These are phyloP conservation scores for Ophiostoma sp. DNA, from an alignment of 2,329 filamentous ascomycete species.

Conservation along the genomic window DNA sequence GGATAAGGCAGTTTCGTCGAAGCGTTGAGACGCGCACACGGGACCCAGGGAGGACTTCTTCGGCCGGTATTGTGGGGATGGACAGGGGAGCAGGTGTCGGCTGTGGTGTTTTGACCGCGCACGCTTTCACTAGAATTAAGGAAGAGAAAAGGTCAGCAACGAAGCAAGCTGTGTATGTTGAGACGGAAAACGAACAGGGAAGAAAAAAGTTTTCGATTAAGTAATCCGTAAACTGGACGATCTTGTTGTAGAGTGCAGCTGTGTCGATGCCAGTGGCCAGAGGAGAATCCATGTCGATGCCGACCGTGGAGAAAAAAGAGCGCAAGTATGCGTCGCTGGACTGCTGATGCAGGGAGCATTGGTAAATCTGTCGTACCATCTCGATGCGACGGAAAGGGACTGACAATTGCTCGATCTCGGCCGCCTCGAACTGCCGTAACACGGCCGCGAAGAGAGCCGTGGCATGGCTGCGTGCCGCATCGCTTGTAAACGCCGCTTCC, in stretches of 20 bases:
- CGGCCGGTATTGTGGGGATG: constrained; percentile 1
- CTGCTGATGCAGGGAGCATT: background rate
- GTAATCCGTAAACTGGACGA: constrained; percentile 12
- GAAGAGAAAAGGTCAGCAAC: constrained; percentile 1
- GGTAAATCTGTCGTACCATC: constrained; percentile 12
- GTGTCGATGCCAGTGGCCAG: background rate
- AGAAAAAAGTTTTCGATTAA: constrained; percentile 6
- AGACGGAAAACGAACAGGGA: constrained; percentile 3
- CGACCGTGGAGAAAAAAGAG: background rate
- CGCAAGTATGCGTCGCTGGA: no score
- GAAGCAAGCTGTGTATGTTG: background rate
- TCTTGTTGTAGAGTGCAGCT: background rate
- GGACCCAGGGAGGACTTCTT: background rate
- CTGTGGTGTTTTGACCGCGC: background rate
- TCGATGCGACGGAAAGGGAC: constrained; percentile 12
- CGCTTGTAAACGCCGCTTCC: background rate
- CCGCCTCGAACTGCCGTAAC: constrained; percentile 1
- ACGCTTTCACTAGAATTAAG: constrained; percentile 1
- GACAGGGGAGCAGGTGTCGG: constrained; percentile 1
- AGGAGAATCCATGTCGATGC: constrained; percentile 6
- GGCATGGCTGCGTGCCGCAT: constrained; percentile 3
- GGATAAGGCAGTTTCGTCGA: constrained; percentile 13
- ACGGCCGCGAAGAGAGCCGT: background rate
- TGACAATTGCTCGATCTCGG: background rate
- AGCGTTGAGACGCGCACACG: constrained; percentile 1